Conservation (phyloP, 2,329 filamentous ascomycete species). For the Stachybotrys elegans region DNA sequence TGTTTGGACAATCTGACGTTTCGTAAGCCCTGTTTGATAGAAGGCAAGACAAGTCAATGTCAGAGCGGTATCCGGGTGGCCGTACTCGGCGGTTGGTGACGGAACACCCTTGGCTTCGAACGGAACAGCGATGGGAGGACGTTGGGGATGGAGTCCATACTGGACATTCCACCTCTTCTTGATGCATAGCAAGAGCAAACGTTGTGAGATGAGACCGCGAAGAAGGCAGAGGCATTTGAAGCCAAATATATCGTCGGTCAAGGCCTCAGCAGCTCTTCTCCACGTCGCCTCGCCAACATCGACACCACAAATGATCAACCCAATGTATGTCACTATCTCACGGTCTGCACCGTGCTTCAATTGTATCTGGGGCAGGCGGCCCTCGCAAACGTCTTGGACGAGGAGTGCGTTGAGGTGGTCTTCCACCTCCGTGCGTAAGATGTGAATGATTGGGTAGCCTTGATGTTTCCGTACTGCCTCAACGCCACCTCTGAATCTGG, state of each 20-base stretch:
- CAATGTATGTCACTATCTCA: background rate
- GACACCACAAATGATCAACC: background rate
- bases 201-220: slow-evolving; percentile 55
- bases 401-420: slow-evolving; percentile 35
- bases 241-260: slow-evolving; percentile 31
- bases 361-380: slow-evolving; percentile 11
- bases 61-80: slow-evolving; percentile 63
- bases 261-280: background rate
- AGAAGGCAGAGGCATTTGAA: slow-evolving; percentile 42
- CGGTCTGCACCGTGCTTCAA: slow-evolving; percentile 3
- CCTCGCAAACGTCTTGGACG: slow-evolving; percentile 32
- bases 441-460: slow-evolving; percentile 52
- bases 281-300: background rate
- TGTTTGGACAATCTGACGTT: slow-evolving; percentile 41
- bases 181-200: slow-evolving; percentile 52
- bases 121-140: slow-evolving; percentile 61
- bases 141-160: slow-evolving; percentile 50
- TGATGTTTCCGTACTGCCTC: slow-evolving; percentile 36
- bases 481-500: slow-evolving; percentile 33
- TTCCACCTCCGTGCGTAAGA: slow-evolving; percentile 45
- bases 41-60: slow-evolving; percentile 60
- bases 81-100: slow-evolving; percentile 57
- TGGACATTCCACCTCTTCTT: slow-evolving; percentile 63
- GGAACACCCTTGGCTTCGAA: slow-evolving; percentile 63
- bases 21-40: slow-evolving; percentile 55